Base-by-base conservation (phyloP, 768 basidiomycete species). In the Neoboletus subvelutipes region DNA sequence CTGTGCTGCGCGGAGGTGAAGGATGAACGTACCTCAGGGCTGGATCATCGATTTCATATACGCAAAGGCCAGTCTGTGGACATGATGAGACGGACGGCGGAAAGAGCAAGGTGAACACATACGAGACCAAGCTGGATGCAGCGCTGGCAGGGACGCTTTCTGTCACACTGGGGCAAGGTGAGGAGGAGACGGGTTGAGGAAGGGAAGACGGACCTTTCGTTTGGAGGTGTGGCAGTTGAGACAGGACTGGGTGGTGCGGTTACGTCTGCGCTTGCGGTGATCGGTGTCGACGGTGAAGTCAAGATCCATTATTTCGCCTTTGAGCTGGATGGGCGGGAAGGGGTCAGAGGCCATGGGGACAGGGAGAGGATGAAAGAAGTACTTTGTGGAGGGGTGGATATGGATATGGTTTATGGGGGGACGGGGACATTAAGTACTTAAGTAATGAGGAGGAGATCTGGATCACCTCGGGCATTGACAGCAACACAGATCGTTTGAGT, bases 141-240 rank as follows among this genome's bases (percentile, higher is more conserved):
- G 49, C 92, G 80, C 65, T 89, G 87, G 74, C 94, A 96, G 20
- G 94, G 94, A 40, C 94, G 81, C 69, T 94, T 94, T 55, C 94
- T 80, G 75, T 96, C 94, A 68, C 94, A 96, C 91, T 55, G 55
- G 54, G 54, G 57, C 28, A 41, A 26, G 57, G 50, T 58, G 45
- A 63, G 59, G 57, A 37, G 11, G 7, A 33, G 49, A 40, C 8
- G 26, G 42, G 58, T 22, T 17, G 41, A 8, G 12, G 34, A 39
- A 34, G 58, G 54, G 54, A 22, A 17, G 42, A 64, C 79, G 54
- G 59, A 92, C 92, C 82, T 94, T 94, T 65, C 94, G 78, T 76
- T 96, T 96, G 52, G 93, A 94, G 45, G 92, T 94, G 75, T 96
- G 94, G 76, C 94, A 96, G 67, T 92, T 92, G 57, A 86, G 76